These are phyloP conservation scores for Yamadazyma paraphyllophila DNA, from an alignment of 805 yeast species.

Conservation along the genomic window DNA sequence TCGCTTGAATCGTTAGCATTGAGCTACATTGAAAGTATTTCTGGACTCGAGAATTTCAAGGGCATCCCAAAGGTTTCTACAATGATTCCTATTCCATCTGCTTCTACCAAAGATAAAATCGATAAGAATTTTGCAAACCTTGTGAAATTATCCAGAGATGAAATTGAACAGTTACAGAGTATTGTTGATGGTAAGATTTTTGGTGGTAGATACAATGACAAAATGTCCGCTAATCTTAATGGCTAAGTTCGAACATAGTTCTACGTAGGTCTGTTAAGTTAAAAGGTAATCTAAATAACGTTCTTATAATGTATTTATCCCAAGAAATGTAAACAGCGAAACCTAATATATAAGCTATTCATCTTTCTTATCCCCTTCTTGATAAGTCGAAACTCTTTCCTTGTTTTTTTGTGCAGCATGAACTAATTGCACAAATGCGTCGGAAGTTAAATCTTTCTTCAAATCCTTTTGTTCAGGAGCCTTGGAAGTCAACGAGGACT, in stretches of 20 bases:
- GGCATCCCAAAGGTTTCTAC: constrained; percentile 46
- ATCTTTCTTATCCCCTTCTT: neutral
- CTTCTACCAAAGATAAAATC: constrained; percentile 60
- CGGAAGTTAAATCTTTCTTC: constrained; percentile 44
- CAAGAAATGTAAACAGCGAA: too few relatives aligned
- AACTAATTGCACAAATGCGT: constrained; percentile 68
- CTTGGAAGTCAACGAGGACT: constrained; percentile 20
- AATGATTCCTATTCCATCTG: constrained; percentile 80
- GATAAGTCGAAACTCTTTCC: constrained; percentile 34
- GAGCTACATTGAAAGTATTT: constrained; percentile 53
- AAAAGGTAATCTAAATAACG: too few relatives aligned
- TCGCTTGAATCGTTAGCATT: constrained; percentile 54
- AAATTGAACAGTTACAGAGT: constrained; percentile 51
- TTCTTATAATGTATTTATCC: constrained; percentile 29
- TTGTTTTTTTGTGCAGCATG: constrained; percentile 63
- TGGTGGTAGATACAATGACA: constrained; percentile 39
- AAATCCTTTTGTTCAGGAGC: constrained; percentile 4
- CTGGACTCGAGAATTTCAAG: constrained; percentile 55
- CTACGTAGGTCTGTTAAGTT: too few relatives aligned
- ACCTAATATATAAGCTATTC: too few relatives aligned
- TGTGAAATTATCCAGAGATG: constrained; percentile 47
- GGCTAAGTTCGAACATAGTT: neutral
- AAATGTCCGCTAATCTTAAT: neutral
- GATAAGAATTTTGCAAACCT: constrained; percentile 54
- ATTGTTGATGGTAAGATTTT: constrained; percentile 45